Conservation (phyloP, 371 early-diverging fungal genomes). For the Pancytospora epiphaga region DNA sequence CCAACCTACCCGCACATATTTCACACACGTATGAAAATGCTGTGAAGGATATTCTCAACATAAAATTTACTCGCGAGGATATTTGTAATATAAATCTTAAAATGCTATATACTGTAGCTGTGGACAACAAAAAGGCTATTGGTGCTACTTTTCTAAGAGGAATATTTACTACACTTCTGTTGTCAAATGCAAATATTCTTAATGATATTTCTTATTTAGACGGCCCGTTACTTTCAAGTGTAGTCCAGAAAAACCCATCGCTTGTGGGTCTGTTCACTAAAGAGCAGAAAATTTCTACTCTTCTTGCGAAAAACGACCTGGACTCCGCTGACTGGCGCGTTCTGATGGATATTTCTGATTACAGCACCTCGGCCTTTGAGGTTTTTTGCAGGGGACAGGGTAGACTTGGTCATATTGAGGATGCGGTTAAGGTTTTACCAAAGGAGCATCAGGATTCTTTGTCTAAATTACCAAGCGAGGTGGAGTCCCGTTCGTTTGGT, state of each 20-base stretch:
- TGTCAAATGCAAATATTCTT: background rate
- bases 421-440: too few species aligned
- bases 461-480: background rate
- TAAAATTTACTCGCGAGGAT: background rate
- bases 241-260: background rate
- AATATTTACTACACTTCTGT: background rate
- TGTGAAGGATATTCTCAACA: background rate
- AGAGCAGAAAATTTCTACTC: background rate
- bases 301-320: background rate
- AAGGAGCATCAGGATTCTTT: background rate
- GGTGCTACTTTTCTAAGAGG: background rate
- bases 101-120: background rate
- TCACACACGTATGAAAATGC: background rate
- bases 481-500: background rate
- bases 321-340: background rate
- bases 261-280: background rate
- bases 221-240: background rate
- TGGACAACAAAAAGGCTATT: background rate
- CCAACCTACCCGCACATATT: background rate
- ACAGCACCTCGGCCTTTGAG: background rate
- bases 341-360: background rate
- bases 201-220: background rate
- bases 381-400: background rate
- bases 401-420: too few species aligned
- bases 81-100: background rate